Evolutionary conservation across 148 eudicot genomes (phyloP).

Genomic region (Camellia lanceoleosa): DNA sequence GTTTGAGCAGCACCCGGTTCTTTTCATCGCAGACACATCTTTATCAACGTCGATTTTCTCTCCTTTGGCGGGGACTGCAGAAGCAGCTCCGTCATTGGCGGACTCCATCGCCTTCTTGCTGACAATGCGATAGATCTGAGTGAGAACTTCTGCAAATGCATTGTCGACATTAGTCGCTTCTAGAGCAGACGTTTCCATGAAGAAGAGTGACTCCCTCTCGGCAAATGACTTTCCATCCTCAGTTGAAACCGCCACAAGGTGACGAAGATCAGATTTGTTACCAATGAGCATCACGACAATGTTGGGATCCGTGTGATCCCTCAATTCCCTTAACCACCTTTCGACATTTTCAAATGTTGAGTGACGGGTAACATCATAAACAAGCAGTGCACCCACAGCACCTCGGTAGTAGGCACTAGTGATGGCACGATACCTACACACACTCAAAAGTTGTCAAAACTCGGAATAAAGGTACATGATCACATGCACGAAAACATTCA

Average conservation of each 20-base stretch:
- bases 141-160: constrained; percentile 58
- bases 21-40: constrained; percentile 63
- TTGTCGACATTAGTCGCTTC: constrained; percentile 67
- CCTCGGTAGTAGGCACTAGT: constrained; percentile 41
- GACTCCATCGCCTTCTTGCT: constrained; percentile 69
- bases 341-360: constrained; percentile 33
- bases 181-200: constrained; percentile 77
- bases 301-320: constrained; percentile 75
- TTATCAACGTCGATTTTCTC: constrained; percentile 63
- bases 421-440: constrained; percentile 35
- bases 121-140: constrained; percentile 63
- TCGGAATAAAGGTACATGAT: background rate
- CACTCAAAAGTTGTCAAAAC: background rate
- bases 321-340: constrained; percentile 63
- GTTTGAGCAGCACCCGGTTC: constrained; percentile 59
- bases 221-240: constrained; percentile 61
- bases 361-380: constrained; percentile 36
- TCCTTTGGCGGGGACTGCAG: constrained; percentile 46
- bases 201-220: constrained; percentile 56
- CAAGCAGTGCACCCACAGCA: constrained; percentile 38
- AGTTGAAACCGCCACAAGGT: constrained; percentile 62
- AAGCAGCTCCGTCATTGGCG: constrained; percentile 47
- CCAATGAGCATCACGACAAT: constrained; percentile 71
- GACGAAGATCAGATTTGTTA: constrained; percentile 68
- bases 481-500: background rate